These are phyloP conservation scores for Zygosaccharomyces pseudorouxii DNA, from an alignment of 805 yeast genomes.

Conservation along the genomic window DNA sequence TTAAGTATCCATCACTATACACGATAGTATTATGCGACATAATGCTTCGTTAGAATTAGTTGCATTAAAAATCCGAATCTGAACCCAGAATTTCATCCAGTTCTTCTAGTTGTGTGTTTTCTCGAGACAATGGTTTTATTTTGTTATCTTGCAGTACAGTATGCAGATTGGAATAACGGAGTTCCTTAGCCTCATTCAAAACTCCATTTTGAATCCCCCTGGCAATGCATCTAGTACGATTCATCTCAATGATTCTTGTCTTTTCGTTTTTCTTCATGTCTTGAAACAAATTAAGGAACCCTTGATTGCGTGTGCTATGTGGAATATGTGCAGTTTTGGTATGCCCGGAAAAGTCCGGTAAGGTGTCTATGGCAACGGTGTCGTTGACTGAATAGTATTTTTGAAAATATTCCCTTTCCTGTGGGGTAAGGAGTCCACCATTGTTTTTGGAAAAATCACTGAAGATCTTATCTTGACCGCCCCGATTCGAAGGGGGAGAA, in stretches of 20 bases:
- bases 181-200: not conserved
- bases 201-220: constrained; percentile 17
- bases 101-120: constrained; percentile 7
- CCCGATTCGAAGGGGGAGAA: not conserved
- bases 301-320: constrained; percentile 18
- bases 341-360: constrained; percentile 17
- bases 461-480: not conserved
- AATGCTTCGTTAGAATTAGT: not conserved
- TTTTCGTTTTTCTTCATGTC: constrained; percentile 14
- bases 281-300: constrained; percentile 15
- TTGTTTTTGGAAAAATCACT: not conserved
- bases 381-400: constrained; percentile 21
- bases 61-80: constrained; percentile 25
- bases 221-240: constrained; percentile 27
- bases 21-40: constrained; percentile 7
- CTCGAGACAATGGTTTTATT: not conserved
- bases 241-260: constrained; percentile 27
- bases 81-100: constrained; percentile 23
- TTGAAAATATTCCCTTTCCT: constrained; percentile 23
- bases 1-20: not conserved
- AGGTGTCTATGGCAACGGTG: constrained; percentile 23
- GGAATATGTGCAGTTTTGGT: constrained; percentile 14
- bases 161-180: not conserved
- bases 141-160: not conserved
- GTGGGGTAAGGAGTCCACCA: constrained; percentile 17